These are phyloP conservation scores for Fusarium sp. DNA, from an alignment of 2,329 filamentous ascomycete genomes.

Conservation along the genomic window DNA sequence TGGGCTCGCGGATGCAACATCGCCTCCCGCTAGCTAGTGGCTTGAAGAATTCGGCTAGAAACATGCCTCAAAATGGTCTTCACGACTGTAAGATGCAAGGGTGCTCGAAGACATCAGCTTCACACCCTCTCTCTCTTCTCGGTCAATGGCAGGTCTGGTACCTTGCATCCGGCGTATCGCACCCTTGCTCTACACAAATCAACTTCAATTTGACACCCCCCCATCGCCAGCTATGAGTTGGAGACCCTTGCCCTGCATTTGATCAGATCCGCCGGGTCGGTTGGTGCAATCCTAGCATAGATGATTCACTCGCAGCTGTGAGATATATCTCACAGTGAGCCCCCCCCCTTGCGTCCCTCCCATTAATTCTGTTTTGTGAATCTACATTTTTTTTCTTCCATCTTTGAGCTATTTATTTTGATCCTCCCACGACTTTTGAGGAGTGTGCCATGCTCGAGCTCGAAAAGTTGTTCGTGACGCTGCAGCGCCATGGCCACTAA, in stretches of 20 bases:
- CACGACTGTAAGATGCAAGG: constrained; percentile 20
- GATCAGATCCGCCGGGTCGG: constrained; percentile 18
- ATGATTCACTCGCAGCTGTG: constrained; percentile 21
- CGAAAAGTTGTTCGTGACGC: constrained; percentile 31
- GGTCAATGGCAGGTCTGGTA: constrained; percentile 28
- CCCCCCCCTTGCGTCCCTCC: constrained; percentile 12
- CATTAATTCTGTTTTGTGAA: background rate
- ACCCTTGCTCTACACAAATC: constrained; percentile 26
- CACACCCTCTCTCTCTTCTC: constrained; percentile 24
- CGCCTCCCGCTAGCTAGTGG: constrained; percentile 19
- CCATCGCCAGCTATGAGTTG: constrained; percentile 9
- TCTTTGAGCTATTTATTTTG: background rate
- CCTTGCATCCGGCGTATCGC: constrained; percentile 39
- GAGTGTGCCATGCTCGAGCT: constrained; percentile 35
- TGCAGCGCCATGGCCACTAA: constrained; percentile 46
- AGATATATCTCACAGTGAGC: constrained; percentile 36
- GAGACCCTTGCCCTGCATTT: constrained; percentile 16
- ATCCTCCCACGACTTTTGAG: constrained; percentile 2
- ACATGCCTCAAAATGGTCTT: constrained; percentile 20
- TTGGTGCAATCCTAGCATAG: constrained; percentile 1
- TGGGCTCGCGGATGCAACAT: constrained; percentile 32
- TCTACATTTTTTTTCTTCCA: background rate
- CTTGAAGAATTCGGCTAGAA: constrained; percentile 18
- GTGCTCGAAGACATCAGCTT: constrained; percentile 26
- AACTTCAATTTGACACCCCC: constrained; percentile 21